These are phyloP conservation scores for Colletotrichum sp. DNA, from an alignment of 2,329 filamentous ascomycete genomes.

Conservation along the genomic window DNA sequence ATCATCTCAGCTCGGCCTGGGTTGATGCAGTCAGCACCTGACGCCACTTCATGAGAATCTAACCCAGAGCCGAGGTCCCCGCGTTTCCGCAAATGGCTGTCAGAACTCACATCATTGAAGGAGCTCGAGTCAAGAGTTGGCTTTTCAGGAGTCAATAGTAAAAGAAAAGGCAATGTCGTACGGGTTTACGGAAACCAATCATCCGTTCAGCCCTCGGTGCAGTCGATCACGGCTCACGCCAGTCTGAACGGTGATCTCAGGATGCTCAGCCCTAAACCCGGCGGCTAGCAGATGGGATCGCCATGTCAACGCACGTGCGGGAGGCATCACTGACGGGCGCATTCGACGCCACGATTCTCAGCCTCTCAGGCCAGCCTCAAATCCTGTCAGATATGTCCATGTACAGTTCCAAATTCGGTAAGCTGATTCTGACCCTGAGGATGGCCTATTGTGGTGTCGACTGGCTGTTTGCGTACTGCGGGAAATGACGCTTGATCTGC, in stretches of 20 bases:
- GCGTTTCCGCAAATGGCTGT: not conserved
- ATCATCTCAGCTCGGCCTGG: not conserved
- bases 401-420: not conserved
- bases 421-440: not conserved
- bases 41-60: not conserved
- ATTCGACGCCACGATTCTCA: not conserved
- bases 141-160: not conserved
- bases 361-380: not conserved
- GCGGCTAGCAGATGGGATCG: not conserved
- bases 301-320: not conserved
- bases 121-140: not conserved
- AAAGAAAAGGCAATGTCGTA: not conserved
- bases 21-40: not conserved
- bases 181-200: not conserved
- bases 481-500: not conserved
- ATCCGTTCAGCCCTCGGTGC: not conserved
- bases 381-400: not conserved
- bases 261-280: not conserved
- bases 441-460: not conserved
- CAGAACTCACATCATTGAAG: not conserved
- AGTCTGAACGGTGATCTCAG: not conserved
- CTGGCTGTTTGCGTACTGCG: not conserved
- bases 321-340: not conserved
- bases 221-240: not conserved
- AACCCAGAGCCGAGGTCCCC: not conserved